Conservation (phyloP, 2,329 filamentous ascomycete species). For the Sordariomycetes sp. region DNA sequence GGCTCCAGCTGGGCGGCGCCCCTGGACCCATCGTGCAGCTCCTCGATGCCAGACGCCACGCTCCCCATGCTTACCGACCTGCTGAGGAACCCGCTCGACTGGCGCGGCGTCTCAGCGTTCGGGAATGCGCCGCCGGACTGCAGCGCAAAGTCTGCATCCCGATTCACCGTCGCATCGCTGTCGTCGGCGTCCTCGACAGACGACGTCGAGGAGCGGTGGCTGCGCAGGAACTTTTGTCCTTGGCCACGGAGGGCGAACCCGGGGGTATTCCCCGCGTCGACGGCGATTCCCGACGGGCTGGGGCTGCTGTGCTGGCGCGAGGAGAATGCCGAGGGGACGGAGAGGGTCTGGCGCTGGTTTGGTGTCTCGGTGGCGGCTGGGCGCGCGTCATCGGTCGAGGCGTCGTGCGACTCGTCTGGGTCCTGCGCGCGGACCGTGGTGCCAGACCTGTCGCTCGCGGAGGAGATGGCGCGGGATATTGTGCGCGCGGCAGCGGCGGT, state of each 20-base stretch:
- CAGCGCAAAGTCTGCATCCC: slow-evolving; percentile 63
- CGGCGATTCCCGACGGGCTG: slow-evolving; percentile 14
- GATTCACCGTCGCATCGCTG: slow-evolving; percentile 60
- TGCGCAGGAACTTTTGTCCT: slow-evolving; percentile 44
- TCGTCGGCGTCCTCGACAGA: slow-evolving; percentile 51
- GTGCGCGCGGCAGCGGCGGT: slow-evolving; percentile 39
- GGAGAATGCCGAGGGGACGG: slow-evolving; percentile 2
- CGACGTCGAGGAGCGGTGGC: slow-evolving; percentile 46
- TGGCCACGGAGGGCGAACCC: slow-evolving; percentile 31
- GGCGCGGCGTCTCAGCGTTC: slow-evolving; percentile 32
- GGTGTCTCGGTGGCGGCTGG: slow-evolving; percentile 11
- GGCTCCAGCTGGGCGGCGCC: slow-evolving; percentile 31
- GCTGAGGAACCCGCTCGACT: slow-evolving; percentile 44
- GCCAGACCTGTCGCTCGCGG: slow-evolving; percentile 17
- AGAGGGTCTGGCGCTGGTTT: slow-evolving; percentile 10
- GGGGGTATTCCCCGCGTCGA: slow-evolving; percentile 31
- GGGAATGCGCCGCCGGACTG: slow-evolving; percentile 69
- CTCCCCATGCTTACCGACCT: slow-evolving; percentile 80
- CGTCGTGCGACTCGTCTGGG: slow-evolving; percentile 9
- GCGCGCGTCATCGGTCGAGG: slow-evolving; percentile 11
- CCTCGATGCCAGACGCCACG: slow-evolving; percentile 65
- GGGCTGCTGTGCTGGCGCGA: slow-evolving; percentile 3
- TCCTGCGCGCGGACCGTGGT: slow-evolving; percentile 8
- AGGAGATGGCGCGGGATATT: slow-evolving; percentile 36
- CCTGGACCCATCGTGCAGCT: slow-evolving; percentile 22